These are phyloP conservation scores for Rhizophora mangle DNA, from an alignment of 345 rosid species.

Conservation along the genomic window DNA sequence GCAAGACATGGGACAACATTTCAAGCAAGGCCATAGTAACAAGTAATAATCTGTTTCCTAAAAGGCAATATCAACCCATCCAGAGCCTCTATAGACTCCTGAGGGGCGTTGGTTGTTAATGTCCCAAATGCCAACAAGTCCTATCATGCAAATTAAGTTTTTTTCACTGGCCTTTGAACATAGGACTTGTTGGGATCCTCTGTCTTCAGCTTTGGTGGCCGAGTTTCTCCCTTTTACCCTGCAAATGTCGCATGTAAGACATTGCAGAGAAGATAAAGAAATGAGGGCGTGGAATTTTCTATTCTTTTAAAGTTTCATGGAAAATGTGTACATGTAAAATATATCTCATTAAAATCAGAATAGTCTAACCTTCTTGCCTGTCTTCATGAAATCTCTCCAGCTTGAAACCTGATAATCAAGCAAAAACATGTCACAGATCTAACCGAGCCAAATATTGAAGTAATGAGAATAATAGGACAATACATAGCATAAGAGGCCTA, in stretches of 20 bases:
- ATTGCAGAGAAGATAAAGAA: not conserved
- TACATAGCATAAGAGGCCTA: no score
- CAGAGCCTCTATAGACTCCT: no score
- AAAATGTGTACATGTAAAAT: not conserved
- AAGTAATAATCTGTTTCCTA: no score
- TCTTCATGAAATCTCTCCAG: constrained; percentile 93
- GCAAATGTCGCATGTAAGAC: constrained; percentile 4
- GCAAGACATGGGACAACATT: no score
- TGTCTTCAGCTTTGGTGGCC: constrained; percentile 94
- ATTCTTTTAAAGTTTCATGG: not conserved
- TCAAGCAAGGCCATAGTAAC: no score
- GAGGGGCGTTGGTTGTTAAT: no score
- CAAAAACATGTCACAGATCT: not conserved
- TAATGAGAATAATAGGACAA: no score
- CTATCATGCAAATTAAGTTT: constrained; percentile 39
- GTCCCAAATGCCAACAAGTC: not conserved
- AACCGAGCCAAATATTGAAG: not conserved
- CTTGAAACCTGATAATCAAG: constrained; percentile 63
- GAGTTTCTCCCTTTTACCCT: constrained; percentile 90
- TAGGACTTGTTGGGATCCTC: constrained; percentile 98
- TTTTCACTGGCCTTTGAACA: constrained; percentile 94
- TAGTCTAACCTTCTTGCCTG: constrained; percentile 74
- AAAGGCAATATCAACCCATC: no score
- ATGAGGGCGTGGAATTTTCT: not conserved
- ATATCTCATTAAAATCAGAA: not conserved